These are phyloP conservation scores for Sporothrix schenckii DNA, from an alignment of 2,329 filamentous ascomycete genomes.

Conservation along the genomic window DNA sequence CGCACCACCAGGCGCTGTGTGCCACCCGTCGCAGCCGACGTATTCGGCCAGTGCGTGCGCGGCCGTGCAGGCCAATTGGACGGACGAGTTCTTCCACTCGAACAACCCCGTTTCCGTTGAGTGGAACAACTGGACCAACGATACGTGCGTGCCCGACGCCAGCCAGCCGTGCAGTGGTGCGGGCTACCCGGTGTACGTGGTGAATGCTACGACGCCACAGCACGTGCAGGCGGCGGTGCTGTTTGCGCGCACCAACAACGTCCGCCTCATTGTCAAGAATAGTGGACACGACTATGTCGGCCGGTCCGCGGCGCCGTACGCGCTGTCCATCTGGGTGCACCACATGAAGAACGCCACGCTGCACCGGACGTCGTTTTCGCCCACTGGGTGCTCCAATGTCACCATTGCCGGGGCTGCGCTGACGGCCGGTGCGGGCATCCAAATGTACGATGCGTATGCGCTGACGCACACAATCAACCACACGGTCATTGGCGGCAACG, in stretches of 20 bases:
- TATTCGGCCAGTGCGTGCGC: background rate
- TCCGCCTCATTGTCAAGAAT: conserved; percentile 48
- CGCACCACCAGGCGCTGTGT: conserved; percentile 24
- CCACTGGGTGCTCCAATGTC: conserved; percentile 17
- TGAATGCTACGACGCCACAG: conserved; percentile 44
- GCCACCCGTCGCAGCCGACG: conserved; percentile 30
- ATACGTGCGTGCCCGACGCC: conserved; percentile 53
- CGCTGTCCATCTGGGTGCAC: conserved; percentile 46
- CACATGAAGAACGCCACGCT: conserved; percentile 49
- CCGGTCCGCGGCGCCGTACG: conserved; percentile 52
- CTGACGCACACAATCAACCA: conserved; percentile 50
- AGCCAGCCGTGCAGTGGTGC: conserved; percentile 45
- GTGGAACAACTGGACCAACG: conserved; percentile 53
- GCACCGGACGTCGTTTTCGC: conserved; percentile 46
- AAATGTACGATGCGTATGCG: conserved; percentile 54
- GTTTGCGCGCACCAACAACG: conserved; percentile 37
- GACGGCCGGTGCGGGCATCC: conserved; percentile 52
- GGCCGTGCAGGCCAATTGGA: conserved; percentile 23
- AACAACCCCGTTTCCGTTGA: conserved; percentile 45
- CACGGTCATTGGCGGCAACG: conserved; percentile 58
- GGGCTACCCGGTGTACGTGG: conserved; percentile 30
- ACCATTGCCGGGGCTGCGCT: conserved; percentile 53
- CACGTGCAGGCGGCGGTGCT: conserved; percentile 41
- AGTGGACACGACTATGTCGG: conserved; percentile 50
- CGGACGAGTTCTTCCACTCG: conserved; percentile 45